These are phyloP conservation scores for Hanseniaspora lindneri DNA, from an alignment of 805 yeast genomes.

Conservation along the genomic window DNA sequence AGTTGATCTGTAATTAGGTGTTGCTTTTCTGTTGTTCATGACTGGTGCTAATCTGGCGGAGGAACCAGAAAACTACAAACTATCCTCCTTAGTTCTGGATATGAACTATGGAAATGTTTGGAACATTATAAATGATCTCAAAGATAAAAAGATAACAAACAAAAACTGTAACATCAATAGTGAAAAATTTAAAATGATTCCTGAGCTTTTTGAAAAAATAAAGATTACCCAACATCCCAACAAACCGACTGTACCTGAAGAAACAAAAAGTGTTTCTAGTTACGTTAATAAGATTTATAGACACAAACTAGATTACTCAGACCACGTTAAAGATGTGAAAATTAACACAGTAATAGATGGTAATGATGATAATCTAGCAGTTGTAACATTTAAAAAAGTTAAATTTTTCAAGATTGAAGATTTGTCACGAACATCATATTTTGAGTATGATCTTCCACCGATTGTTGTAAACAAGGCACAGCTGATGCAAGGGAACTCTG, in stretches of 20 bases:
- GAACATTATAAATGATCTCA: conserved; percentile 9
- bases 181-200: conserved; percentile 12
- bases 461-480: neutral
- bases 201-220: neutral
- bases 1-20: no score
- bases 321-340: conserved; percentile 1
- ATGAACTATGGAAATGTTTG: conserved; percentile 7
- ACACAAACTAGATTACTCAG: neutral
- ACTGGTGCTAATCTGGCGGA: no score
- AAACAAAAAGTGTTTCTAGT: neutral
- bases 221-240: neutral
- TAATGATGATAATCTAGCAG: neutral
- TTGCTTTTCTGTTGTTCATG: no score
- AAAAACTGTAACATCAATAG: conserved; percentile 9
- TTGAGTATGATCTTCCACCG: conserved; percentile 2
- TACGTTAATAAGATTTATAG: conserved; percentile 1
- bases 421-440: conserved; percentile 3
- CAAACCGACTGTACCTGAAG: no score
- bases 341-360: neutral
- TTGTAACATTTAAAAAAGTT: conserved; percentile 5
- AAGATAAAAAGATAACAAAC: neutral
- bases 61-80: neutral
- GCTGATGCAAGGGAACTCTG: neutral
- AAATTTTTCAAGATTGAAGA: conserved; percentile 13
- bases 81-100: conserved; percentile 7